Conservation (phyloP, 352 stramenopile genomes). For the Pythium rishiriense region DNA sequence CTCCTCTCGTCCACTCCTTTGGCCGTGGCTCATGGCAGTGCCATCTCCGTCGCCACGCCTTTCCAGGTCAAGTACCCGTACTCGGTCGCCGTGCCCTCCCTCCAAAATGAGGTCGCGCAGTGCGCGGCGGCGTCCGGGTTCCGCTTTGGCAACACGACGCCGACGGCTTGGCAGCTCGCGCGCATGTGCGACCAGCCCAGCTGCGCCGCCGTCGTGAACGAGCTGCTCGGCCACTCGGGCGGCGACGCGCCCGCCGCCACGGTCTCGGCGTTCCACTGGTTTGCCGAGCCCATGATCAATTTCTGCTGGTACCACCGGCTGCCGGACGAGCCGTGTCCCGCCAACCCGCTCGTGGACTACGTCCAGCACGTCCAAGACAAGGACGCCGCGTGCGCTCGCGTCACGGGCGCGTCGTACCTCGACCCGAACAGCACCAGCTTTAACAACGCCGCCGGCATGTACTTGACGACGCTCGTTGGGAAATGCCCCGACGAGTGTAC, state of each 20-base stretch:
- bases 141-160: background rate
- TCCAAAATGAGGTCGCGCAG: background rate
- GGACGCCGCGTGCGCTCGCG: background rate
- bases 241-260: background rate
- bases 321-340: background rate
- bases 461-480: background rate
- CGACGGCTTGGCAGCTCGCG: background rate
- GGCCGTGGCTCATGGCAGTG: too few relatives aligned
- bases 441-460: background rate
- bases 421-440: background rate
- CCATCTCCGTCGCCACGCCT: background rate
- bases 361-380: background rate
- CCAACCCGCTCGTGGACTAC: background rate
- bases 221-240: background rate
- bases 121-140: background rate
- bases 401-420: background rate
- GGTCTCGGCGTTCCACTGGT: background rate
- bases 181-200: background rate
- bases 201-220: background rate
- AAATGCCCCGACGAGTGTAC: background rate
- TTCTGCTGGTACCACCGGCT: conserved; percentile 9
- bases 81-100: background rate
- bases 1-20: too few relatives aligned
- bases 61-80: background rate
- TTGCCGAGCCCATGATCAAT: background rate